phyloP scores from a whole-genome alignment of 768 basidiomycete species.

The Tephrocybe sp. region DNA sequence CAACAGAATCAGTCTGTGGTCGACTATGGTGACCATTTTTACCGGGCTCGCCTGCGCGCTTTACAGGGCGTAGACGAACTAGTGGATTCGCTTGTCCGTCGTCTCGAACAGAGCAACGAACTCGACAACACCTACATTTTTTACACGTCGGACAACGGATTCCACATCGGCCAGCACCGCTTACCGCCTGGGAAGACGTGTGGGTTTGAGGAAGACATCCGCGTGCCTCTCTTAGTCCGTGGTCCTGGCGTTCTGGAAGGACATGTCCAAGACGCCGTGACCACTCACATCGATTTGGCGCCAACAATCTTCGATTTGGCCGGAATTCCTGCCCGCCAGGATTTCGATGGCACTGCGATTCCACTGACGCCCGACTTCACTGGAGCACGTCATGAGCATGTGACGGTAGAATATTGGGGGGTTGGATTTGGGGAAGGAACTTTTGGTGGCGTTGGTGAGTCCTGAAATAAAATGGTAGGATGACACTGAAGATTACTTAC shows the following conservation, averaged over 20 bases:
- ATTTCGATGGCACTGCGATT: not conserved
- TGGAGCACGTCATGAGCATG: not conserved
- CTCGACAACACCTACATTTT: not conserved
- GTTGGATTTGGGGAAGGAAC: not conserved
- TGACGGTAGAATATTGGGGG: not conserved
- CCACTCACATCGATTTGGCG: slow-evolving; percentile 2
- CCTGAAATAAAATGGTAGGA: not conserved
- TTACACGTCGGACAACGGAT: not conserved
- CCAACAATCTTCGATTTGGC: not conserved
- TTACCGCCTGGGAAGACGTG: not conserved
- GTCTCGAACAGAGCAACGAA: not conserved
- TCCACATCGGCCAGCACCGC: slow-evolving; percentile 1
- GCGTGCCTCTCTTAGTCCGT: slow-evolving; percentile 1
- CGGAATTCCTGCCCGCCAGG: not conserved
- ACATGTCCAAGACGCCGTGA: not conserved
- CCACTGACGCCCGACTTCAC: not conserved
- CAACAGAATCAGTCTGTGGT: not conserved
- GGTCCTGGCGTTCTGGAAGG: not conserved
- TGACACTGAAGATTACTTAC: not conserved
- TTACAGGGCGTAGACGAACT: not conserved
- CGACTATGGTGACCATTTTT: not conserved
- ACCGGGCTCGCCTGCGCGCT: not conserved
- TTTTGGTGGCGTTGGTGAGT: not conserved
- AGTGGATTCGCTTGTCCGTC: not conserved
- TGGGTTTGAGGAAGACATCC: not conserved